phyloP scores from a whole-genome alignment of 2,329 filamentous ascomycete species.

The Cryphonectria nitschkei region DNA sequence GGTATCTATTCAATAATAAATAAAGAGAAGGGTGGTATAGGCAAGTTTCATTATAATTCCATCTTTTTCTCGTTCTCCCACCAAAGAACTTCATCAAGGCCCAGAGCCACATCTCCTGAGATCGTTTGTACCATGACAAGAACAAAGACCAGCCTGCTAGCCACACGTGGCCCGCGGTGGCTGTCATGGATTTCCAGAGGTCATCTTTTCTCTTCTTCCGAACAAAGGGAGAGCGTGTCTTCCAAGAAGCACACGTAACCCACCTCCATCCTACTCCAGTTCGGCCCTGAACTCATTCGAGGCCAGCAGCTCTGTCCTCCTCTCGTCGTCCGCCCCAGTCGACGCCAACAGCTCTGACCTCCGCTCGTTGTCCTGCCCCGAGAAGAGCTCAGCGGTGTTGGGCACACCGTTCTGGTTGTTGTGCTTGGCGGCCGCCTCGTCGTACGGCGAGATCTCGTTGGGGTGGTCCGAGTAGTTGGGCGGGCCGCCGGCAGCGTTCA shows the following conservation, averaged over 20 bases:
- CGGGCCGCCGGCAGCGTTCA: neutral
- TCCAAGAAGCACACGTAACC: neutral
- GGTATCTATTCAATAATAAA: neutral
- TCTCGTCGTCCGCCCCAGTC: neutral
- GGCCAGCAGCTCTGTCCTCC: neutral
- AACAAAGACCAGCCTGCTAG: neutral
- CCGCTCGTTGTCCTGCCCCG: neutral
- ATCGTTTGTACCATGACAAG: neutral
- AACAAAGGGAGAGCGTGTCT: neutral
- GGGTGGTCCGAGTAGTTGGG: slow-evolving; percentile 1
- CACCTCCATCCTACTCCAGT: neutral
- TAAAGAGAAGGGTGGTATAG: neutral
- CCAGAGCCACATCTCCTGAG: neutral
- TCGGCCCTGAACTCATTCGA: slow-evolving; percentile 6
- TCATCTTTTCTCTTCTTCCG: no score
- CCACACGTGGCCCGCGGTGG: neutral
- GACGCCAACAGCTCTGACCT: slow-evolving; percentile 5
- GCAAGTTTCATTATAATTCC: neutral
- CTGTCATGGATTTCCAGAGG: neutral
- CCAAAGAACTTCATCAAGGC: neutral
- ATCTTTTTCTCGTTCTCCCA: neutral
- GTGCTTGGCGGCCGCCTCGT: slow-evolving; percentile 1
- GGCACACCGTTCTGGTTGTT: neutral
- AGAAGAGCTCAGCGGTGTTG: slow-evolving; percentile 3
- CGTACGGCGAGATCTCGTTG: neutral